These are phyloP conservation scores for Pezicula rhizophila DNA, from an alignment of 2,329 filamentous ascomycete species.

Conservation along the genomic window DNA sequence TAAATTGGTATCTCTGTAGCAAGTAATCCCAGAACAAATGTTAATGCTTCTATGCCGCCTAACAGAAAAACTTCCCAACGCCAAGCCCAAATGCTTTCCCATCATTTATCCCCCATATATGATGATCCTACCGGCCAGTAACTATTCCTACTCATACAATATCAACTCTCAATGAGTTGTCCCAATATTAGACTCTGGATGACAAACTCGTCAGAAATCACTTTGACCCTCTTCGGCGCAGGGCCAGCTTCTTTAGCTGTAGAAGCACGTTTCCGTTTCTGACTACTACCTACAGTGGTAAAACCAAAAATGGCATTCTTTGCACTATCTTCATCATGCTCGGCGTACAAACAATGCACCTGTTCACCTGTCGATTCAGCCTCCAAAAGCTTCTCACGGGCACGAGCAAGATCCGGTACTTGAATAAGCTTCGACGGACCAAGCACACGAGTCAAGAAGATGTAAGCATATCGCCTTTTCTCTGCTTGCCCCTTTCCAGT, in stretches of 20 bases:
- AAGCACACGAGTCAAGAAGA: conserved; percentile 74
- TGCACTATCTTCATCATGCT: conserved; percentile 48
- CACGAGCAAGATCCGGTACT: conserved; percentile 60
- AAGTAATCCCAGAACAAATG: too few species aligned
- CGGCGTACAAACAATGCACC: conserved; percentile 78
- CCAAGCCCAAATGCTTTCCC: too few species aligned
- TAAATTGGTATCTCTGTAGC: too few species aligned
- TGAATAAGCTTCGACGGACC: conserved; percentile 63
- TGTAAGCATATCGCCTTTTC: conserved; percentile 62
- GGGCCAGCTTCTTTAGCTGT: conserved; percentile 28
- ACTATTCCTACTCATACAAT: too few species aligned
- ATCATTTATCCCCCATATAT: too few species aligned
- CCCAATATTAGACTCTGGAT: conserved; percentile 90
- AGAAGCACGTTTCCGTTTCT: conserved; percentile 38
- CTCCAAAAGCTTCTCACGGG: conserved; percentile 50
- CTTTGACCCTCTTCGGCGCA: conserved; percentile 48
- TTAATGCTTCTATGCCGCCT: too few species aligned
- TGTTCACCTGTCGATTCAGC: conserved; percentile 37
- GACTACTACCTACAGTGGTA: conserved; percentile 25
- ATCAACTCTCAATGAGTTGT: conserved; percentile 47
- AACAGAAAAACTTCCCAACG: too few species aligned
- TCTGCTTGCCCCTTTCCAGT: conserved; percentile 57
- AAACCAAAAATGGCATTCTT: conserved; percentile 27
- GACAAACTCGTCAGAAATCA: conserved; percentile 80
- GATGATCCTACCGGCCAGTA: too few species aligned